Evolutionary conservation across 805 yeast species (phyloP), one percentile per base, ranked within the genome.

Genomic region (Myxozyma mucilagina): DNA sequence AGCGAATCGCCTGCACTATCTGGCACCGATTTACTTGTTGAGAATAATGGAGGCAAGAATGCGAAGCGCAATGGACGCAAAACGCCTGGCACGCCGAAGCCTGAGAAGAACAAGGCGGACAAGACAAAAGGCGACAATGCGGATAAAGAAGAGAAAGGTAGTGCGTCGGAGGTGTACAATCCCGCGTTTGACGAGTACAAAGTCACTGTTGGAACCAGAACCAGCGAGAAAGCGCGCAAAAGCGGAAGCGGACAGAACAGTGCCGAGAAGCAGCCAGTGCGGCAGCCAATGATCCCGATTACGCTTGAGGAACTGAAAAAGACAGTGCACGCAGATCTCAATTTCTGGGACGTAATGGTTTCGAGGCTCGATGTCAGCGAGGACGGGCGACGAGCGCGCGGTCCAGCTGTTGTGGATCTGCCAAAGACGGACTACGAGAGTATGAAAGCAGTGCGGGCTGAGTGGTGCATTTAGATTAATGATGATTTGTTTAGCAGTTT

Each of bases 271-370:
- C 49, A 51, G 31, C 76, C 76, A 32, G 42, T 63, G 36, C 65
- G 75, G 10, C 75, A 72, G 64, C 75, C 75, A 16, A 13, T 63
- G 39, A 73, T 75, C 7, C 75, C 75, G 13, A 73, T 73, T 14
- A 68, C 75, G 13, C 44, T 69, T 45, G 74, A 72, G 47, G 74
- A 71, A 59, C 65, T 73, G 41, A 43, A 18, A 32, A 63, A 66
- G 55, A 31, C 60, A 3, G 57, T 49, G 24, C 56, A 61, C 18
- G 50, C 57, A 24, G 66, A 61, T 14, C 54, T 64, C 41, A 72
- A 72, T 53, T 72, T 72, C 52, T 56, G 55, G 61, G 45, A 14
- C 36, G 55, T 48, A 9, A 61, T 48, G 13, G 32, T 60, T 4
- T 41, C 63, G 47, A 53, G 63, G 32, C 20, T 49, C 20, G 36